Conservation (phyloP, 257 asterid species). For the Buddleja alternifolia region DNA sequence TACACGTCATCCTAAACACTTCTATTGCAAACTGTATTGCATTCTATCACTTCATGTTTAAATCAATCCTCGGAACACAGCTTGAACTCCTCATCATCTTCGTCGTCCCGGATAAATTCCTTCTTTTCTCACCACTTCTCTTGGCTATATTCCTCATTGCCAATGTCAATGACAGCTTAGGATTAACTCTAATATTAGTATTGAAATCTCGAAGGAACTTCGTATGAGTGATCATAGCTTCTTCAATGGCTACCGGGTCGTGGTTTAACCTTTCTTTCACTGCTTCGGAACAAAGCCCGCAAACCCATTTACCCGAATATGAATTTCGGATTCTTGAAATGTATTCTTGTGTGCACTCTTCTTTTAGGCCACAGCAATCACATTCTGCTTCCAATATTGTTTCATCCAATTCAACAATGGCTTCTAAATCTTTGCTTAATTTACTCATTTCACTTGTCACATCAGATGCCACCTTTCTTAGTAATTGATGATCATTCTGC, state of each 20-base stretch:
- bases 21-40: neutral
- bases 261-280: constrained; percentile 40
- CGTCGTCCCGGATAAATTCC: constrained; percentile 14
- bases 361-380: constrained; percentile 59
- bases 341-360: constrained; percentile 53
- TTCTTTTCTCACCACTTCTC: constrained; percentile 33
- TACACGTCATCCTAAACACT: neutral
- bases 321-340: constrained; percentile 35
- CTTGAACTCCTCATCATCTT: constrained; percentile 43
- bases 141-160: constrained; percentile 49
- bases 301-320: constrained; percentile 56
- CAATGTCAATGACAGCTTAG: constrained; percentile 49
- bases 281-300: constrained; percentile 68
- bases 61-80: constrained; percentile 45
- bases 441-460: constrained; percentile 35
- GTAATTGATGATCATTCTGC: constrained; percentile 31
- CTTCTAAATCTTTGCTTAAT: constrained; percentile 32
- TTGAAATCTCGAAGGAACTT: constrained; percentile 47
- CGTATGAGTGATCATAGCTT: constrained; percentile 42
- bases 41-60: neutral
- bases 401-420: constrained; percentile 28
- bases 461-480: constrained; percentile 39
- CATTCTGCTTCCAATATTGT: constrained; percentile 41
- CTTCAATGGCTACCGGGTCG: constrained; percentile 34
- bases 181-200: constrained; percentile 43